Conservation (phyloP, 2,329 filamentous ascomycete genomes). For the Lachnellula suecica region DNA sequence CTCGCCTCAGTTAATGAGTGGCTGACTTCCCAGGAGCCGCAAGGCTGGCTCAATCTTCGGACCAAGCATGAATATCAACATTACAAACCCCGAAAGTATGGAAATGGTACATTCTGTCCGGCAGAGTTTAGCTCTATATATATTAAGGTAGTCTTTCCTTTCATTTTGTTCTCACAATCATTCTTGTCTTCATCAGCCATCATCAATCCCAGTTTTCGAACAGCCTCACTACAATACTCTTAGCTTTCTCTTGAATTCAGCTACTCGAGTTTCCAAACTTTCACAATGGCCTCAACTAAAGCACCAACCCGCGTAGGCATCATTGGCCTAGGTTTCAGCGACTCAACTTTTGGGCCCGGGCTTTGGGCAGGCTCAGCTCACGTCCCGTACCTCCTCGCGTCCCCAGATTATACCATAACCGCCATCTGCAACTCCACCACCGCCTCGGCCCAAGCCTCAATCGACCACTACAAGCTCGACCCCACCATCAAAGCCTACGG, state of each 20-base stretch:
- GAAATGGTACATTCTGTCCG: neutral
- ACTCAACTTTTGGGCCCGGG: slow-evolving; percentile 10
- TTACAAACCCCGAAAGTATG: slow-evolving; percentile 1
- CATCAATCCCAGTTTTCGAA: neutral
- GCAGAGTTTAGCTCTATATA: neutral
- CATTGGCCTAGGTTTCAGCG: slow-evolving; percentile 12
- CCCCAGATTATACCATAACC: slow-evolving; percentile 40
- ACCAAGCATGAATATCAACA: neutral
- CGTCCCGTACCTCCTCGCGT: slow-evolving; percentile 40
- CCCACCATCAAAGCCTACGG: slow-evolving; percentile 42
- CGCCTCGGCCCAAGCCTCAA: slow-evolving; percentile 40
- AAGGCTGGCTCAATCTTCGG: neutral
- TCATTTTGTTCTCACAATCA: neutral
- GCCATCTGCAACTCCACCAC: slow-evolving; percentile 48
- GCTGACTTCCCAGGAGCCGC: neutral
- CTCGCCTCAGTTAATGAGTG: neutral
- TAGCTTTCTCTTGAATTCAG: neutral
- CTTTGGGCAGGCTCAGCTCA: slow-evolving; percentile 55
- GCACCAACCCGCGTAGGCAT: slow-evolving; percentile 19
- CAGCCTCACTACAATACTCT: neutral
- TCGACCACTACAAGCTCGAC: slow-evolving; percentile 38
- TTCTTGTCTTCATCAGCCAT: neutral
- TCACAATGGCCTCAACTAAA: neutral
- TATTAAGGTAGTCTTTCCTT: neutral
- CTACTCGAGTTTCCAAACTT: neutral